phyloP scores from a whole-genome alignment of 1,139 yeast genomes.

The Debaryomyces robertsiae region DNA sequence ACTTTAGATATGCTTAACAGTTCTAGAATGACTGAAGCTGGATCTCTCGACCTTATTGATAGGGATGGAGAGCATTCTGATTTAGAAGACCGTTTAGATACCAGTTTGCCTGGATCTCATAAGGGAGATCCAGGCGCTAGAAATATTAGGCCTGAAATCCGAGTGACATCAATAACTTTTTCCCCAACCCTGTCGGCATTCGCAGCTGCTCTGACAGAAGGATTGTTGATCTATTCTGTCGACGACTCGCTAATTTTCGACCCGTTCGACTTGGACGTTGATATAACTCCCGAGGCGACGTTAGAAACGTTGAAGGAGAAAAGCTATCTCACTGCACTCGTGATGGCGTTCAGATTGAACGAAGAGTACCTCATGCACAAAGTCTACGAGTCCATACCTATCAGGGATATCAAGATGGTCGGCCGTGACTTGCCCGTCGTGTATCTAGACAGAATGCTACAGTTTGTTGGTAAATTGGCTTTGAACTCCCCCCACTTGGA shows the following conservation, averaged over 20 bases:
- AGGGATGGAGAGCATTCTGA: slow-evolving; percentile 86
- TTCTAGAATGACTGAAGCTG: slow-evolving; percentile 81
- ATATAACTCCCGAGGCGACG: slow-evolving; percentile 82
- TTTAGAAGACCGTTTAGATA: slow-evolving; percentile 77
- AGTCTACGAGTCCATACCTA: slow-evolving; percentile 77
- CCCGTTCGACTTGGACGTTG: slow-evolving; percentile 93
- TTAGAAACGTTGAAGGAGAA: slow-evolving; percentile 62
- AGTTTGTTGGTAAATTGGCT: slow-evolving; percentile 66
- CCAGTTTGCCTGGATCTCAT: slow-evolving; percentile 81
- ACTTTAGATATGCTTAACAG: slow-evolving; percentile 80
- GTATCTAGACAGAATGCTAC: slow-evolving; percentile 67
- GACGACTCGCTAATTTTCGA: slow-evolving; percentile 80
- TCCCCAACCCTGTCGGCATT: slow-evolving; percentile 92
- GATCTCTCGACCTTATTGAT: slow-evolving; percentile 76
- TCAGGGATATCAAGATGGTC: slow-evolving; percentile 68
- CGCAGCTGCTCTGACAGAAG: slow-evolving; percentile 96
- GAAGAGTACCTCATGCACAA: slow-evolving; percentile 72
- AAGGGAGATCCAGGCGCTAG: slow-evolving; percentile 88
- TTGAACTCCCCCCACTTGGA: slow-evolving; percentile 82
- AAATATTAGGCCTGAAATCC: slow-evolving; percentile 73
- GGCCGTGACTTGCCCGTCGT: slow-evolving; percentile 71
- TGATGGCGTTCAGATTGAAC: slow-evolving; percentile 92
- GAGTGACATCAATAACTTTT: slow-evolving; percentile 75
- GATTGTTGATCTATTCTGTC: slow-evolving; percentile 77
- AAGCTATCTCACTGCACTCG: slow-evolving; percentile 77